Percentiles rank a stretch among this genome's conserved stretches.
Conservation (phyloP, 768 basidiomycete genomes). For the Porpolomopsis calyptriformis region DNA sequence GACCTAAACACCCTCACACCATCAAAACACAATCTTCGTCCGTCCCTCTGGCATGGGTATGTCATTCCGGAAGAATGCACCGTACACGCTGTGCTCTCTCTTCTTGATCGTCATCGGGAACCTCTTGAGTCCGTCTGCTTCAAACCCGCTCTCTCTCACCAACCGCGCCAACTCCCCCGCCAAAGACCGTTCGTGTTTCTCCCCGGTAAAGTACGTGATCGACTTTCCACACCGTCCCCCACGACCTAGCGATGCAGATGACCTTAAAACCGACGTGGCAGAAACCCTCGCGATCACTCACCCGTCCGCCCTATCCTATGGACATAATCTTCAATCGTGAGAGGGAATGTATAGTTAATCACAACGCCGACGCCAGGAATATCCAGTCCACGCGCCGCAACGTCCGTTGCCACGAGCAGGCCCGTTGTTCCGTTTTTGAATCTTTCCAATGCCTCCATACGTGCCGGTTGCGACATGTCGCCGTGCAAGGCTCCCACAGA, state of each 20-base stretch:
- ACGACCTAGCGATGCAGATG: constrained; percentile 43
- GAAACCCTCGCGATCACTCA: constrained; percentile 23
- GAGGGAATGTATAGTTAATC: constrained; percentile 94
- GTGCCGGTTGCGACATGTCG: constrained; percentile 76
- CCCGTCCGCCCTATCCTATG: constrained; percentile 87
- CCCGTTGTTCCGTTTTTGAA: constrained; percentile 77
- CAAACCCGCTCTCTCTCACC: constrained; percentile 76
- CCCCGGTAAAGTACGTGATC: constrained; percentile 95
- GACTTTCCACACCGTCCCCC: constrained; percentile 85
- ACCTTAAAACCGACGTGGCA: neutral
- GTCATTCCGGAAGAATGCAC: constrained; percentile 72
- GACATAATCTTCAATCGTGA: constrained; percentile 90
- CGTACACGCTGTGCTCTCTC: constrained; percentile 83
- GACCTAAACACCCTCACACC: neutral
- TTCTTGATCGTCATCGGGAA: constrained; percentile 99
- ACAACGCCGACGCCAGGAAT: constrained; percentile 93
- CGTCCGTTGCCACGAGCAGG: constrained; percentile 91
- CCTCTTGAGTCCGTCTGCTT: constrained; percentile 55
- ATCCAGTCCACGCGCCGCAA: constrained; percentile 93
- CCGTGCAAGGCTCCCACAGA: constrained; percentile 79
- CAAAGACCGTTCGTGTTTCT: constrained; percentile 68
- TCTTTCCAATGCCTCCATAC: constrained; percentile 75
- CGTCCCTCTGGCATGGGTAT: constrained; percentile 48
- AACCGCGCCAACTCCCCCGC: constrained; percentile 93
- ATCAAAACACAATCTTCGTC: constrained; percentile 64